phyloP scores from a whole-genome alignment of 805 yeast species.

The Candida oleophila region DNA sequence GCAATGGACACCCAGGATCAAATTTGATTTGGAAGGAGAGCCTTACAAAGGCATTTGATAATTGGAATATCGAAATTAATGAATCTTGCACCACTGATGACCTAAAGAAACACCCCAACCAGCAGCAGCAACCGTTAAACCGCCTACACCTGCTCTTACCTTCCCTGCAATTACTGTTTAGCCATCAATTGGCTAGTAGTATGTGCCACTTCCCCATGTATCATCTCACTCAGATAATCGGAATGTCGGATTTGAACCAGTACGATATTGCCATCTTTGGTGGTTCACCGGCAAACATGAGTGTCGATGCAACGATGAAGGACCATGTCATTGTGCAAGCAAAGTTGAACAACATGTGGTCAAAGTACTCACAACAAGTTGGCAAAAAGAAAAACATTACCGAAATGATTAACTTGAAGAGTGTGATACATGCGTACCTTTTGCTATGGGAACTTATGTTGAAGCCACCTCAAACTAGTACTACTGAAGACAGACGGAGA shows the following conservation, averaged over 20 bases:
- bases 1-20: slow-evolving; percentile 36
- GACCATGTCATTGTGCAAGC: slow-evolving; percentile 34
- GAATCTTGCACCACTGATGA: slow-evolving; percentile 17
- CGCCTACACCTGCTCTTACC: slow-evolving; percentile 8
- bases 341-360: slow-evolving; percentile 35
- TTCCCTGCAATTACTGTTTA: slow-evolving; percentile 15
- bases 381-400: slow-evolving; percentile 13
- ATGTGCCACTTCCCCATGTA: slow-evolving; percentile 62
- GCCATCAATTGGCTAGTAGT: slow-evolving; percentile 27
- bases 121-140: slow-evolving; percentile 4
- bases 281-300: slow-evolving; percentile 80
- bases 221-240: slow-evolving; percentile 70
- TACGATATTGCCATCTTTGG: slow-evolving; percentile 77
- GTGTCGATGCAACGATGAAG: slow-evolving; percentile 36
- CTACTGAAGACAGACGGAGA: slow-evolving; percentile 1
- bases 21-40: slow-evolving; percentile 60
- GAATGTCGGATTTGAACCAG: slow-evolving; percentile 61
- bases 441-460: slow-evolving; percentile 41
- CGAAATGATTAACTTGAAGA: slow-evolving; percentile 32
- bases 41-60: slow-evolving; percentile 66
- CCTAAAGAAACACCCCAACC: not conserved
- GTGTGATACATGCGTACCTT: slow-evolving; percentile 39
- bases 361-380: slow-evolving; percentile 8
- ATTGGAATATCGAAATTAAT: slow-evolving; percentile 55
- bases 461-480: slow-evolving; percentile 16